Evolutionary conservation across 495 filamentous ascomycete genomes (phyloP), one percentile per base, ranked within the genome.

Genomic region (Podospora australis): DNA sequence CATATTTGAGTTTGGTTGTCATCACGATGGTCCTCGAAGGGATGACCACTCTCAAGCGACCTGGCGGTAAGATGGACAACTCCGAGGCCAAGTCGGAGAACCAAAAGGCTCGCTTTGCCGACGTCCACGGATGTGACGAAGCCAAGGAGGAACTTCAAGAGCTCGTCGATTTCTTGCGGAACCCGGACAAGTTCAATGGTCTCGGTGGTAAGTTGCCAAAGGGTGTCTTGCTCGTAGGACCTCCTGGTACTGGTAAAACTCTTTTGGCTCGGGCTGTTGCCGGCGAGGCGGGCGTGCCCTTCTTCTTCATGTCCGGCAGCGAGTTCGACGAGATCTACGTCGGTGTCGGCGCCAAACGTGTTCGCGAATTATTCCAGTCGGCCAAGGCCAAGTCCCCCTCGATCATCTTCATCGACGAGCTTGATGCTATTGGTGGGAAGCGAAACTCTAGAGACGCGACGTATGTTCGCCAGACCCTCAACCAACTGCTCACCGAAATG

Each of bases 251-350:
- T 43, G 92, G 92, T 69, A 98, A 98, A 68, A 98, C 92, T n/a
- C 78, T 98, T 32, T 79, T 98, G 47, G 92, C 92, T 49, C 86
- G 94, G 54, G 92, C 92, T 9, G 92, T 98, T 43, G 92, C 92
- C 45, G 92, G 92, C 22, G 92, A 98, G 72, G 89, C 92, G 35
- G 92, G 92, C 49, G 94, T 97, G 17, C 92, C 92, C 1, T 97
- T 96, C 78, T 98, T 96, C 78, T 97, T 92, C 77, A 96, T 98
- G 91, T 97, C 94, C 55, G 92, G 92, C 22, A 90, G 86, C 48
- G 94, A 98, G 65, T 98, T 98, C 61, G 92, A 98, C 59, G 92
- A 98, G 65, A 86, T 98, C 32, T 98, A 96, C 58, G 94, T 98
- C 20, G 92, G 92, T 57, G 94, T 98, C 44, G 92, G 92, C 57